Percentiles rank a stretch among this genome's conserved stretches.
Conservation (phyloP, 2,329 filamentous ascomycete species). For the Xylariomycetidae sp. region DNA sequence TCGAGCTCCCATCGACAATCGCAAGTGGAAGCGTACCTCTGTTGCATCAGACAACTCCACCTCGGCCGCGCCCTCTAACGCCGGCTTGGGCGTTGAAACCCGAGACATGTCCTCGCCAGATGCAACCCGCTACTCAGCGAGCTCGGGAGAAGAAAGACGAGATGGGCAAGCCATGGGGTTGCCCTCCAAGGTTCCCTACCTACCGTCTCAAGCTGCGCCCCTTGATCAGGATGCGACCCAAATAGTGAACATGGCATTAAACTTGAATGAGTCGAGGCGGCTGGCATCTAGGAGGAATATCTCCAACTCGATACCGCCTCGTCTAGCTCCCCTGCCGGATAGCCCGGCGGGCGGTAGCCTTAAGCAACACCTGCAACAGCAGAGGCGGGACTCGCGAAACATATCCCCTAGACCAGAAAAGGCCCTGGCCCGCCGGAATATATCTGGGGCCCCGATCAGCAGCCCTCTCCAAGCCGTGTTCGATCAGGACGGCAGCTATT, state of each 20-base stretch:
- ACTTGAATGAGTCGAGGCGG: conserved; percentile 75
- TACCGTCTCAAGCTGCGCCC: conserved; percentile 20
- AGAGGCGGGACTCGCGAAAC: conserved; percentile 58
- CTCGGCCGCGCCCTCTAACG: conserved; percentile 2
- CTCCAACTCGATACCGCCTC: conserved; percentile 46
- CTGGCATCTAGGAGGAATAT: conserved; percentile 56
- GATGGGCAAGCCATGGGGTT: conserved; percentile 21
- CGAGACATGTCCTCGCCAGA: conserved; percentile 11
- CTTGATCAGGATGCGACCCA: conserved; percentile 76
- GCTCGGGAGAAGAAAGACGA: conserved; percentile 22
- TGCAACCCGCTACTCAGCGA: no score
- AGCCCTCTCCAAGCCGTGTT: conserved; percentile 46
- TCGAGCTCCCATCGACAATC: conserved; percentile 23
- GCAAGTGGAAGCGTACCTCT: conserved; percentile 21
- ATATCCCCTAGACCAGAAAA: conserved; percentile 54
- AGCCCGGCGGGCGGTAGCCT: conserved; percentile 54
- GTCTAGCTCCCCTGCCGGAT: conserved; percentile 48
- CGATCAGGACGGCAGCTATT: conserved; percentile 45
- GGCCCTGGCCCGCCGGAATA: conserved; percentile 34
- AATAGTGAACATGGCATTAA: conserved; percentile 89
- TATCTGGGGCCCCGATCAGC: conserved; percentile 35
- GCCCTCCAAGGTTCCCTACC: conserved; percentile 18
- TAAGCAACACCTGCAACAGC: conserved; percentile 66
- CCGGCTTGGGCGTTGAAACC: conserved; percentile 11
- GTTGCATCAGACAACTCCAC: conserved; percentile 11